These are phyloP conservation scores for Spiraea crenata DNA, from an alignment of 331 rosid species.

Conservation along the genomic window DNA sequence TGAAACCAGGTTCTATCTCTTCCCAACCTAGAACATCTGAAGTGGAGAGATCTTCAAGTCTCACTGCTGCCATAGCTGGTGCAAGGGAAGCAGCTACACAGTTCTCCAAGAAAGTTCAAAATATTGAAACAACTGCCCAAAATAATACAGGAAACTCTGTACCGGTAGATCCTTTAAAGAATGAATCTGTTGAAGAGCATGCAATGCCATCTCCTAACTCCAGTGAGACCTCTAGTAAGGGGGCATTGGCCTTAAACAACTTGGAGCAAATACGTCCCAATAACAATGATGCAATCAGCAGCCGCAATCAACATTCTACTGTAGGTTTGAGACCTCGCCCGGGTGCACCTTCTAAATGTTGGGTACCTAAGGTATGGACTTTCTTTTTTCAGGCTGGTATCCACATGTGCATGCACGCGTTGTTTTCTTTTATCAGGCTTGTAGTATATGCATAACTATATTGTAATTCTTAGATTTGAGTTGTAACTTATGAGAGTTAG, in stretches of 20 bases:
- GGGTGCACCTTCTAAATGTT: conserved; percentile 34
- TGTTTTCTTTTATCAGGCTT: too few species aligned
- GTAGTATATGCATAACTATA: too few species aligned
- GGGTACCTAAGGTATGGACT: conserved; percentile 39
- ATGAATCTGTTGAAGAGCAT: conserved; percentile 24
- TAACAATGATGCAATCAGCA: conserved; percentile 35
- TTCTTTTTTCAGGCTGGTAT: not conserved
- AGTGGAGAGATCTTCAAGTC: conserved; percentile 56
- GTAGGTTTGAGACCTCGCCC: conserved; percentile 30
- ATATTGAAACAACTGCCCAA: conserved; percentile 24
- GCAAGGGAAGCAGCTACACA: conserved; percentile 83
- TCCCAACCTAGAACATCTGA: conserved; percentile 41
- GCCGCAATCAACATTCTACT: conserved; percentile 21
- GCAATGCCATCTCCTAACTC: conserved; percentile 20
- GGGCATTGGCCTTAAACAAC: conserved; percentile 21
- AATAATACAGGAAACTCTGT: conserved; percentile 6
- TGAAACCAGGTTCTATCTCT: conserved; percentile 68
- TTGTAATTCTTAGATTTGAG: too few species aligned
- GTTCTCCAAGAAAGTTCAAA: conserved; percentile 60
- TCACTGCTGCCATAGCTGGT: conserved; percentile 73
- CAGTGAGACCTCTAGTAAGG: conserved; percentile 18
- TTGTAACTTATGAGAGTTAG: too few species aligned
- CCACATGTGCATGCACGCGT: not conserved
- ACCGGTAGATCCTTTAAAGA: conserved; percentile 23
- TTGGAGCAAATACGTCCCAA: conserved; percentile 28